These are phyloP conservation scores for Hyaloscypha finlandica DNA, from an alignment of 495 filamentous ascomycete genomes.

Conservation along the genomic window DNA sequence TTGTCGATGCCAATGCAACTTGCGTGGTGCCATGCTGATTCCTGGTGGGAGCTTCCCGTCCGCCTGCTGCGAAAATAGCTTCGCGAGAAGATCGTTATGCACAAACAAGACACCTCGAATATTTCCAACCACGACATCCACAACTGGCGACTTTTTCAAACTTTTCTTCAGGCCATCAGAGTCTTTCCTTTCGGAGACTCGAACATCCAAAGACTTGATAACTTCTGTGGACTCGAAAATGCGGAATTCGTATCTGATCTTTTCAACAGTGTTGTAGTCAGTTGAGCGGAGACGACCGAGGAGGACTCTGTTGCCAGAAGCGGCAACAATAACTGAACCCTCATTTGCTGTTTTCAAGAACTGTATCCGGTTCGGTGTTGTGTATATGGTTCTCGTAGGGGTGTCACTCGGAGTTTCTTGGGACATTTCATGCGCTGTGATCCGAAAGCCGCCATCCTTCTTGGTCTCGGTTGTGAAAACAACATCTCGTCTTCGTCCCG, in stretches of 20 bases:
- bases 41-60: constrained; percentile 25
- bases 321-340: constrained; percentile 40
- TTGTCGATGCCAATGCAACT: constrained; percentile 89
- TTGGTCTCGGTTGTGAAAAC: constrained; percentile 43
- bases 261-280: constrained; percentile 35
- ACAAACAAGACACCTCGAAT: constrained; percentile 72
- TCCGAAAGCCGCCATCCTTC: constrained; percentile 39
- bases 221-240: constrained; percentile 53
- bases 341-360: constrained; percentile 32
- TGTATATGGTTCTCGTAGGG: constrained; percentile 32
- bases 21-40: constrained; percentile 36
- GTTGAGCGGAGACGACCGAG: constrained; percentile 38
- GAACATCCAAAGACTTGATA: constrained; percentile 60
- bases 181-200: constrained; percentile 34
- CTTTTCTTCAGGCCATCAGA: constrained; percentile 35
- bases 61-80: constrained; percentile 40
- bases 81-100: constrained; percentile 70
- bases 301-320: constrained; percentile 40
- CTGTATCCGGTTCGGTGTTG: constrained; percentile 27
- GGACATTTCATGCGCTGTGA: constrained; percentile 42
- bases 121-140: constrained; percentile 77
- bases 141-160: constrained; percentile 38
- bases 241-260: constrained; percentile 50
- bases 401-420: constrained; percentile 29
- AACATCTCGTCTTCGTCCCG: constrained; percentile 41